Conservation (phyloP, 805 yeast species). For the Sugiyamaella smithiae region DNA sequence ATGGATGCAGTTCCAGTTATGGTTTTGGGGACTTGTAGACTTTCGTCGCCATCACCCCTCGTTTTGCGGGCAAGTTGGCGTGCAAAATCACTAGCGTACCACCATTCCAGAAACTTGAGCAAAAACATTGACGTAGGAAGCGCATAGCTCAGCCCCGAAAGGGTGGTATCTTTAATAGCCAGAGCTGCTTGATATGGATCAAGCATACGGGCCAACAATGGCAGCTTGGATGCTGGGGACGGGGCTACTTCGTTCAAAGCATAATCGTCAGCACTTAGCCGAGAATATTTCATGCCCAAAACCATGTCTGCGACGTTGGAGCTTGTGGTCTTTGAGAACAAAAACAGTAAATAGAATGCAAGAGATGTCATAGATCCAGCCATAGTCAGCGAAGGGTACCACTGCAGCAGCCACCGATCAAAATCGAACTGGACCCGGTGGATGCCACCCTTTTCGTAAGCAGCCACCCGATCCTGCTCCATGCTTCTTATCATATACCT, state of each 20-base stretch:
- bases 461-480: slow-evolving; percentile 30
- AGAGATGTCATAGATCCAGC: slow-evolving; percentile 49
- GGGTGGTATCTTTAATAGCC: slow-evolving; percentile 23
- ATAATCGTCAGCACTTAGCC: slow-evolving; percentile 43
- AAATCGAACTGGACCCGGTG: slow-evolving; percentile 30
- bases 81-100: slow-evolving; percentile 76
- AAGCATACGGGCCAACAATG: slow-evolving; percentile 18
- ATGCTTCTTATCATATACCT: slow-evolving; percentile 50
- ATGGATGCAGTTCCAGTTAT: neutral
- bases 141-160: slow-evolving; percentile 36
- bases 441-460: slow-evolving; percentile 16
- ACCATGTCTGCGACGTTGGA: slow-evolving; percentile 61
- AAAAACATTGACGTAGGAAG: slow-evolving; percentile 81
- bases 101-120: slow-evolving; percentile 88
- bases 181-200: slow-evolving; percentile 34
- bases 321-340: slow-evolving; percentile 64
- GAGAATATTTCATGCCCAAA: slow-evolving; percentile 61
- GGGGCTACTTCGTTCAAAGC: slow-evolving; percentile 8
- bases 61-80: slow-evolving; percentile 49
- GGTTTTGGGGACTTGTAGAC: slow-evolving; percentile 25
- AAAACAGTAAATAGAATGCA: slow-evolving; percentile 56
- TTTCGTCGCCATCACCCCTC: slow-evolving; percentile 22
- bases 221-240: slow-evolving; percentile 3
- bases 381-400: slow-evolving; percentile 60
- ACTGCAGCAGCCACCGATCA: slow-evolving; percentile 45